Percentiles rank a stretch among this genome's conserved stretches.
These are phyloP conservation scores for Neurospora sp. DNA, from an alignment of 495 filamentous ascomycete genomes.

Conservation along the genomic window DNA sequence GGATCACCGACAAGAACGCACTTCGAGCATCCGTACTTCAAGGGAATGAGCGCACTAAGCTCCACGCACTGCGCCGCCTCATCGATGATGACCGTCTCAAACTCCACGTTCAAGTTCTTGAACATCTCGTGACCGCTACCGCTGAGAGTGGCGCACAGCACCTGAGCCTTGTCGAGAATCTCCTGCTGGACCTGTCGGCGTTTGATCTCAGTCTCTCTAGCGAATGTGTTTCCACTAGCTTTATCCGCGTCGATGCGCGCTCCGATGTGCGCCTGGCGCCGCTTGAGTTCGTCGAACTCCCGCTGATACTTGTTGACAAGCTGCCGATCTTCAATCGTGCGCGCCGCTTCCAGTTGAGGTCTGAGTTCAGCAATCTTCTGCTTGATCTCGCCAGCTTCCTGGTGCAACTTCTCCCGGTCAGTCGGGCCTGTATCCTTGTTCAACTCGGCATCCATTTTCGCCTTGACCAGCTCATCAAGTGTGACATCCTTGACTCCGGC, in stretches of 20 bases:
- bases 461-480: conserved; percentile 80
- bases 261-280: conserved; percentile 60
- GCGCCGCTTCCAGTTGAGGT: conserved; percentile 58
- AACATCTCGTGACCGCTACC: conserved; percentile 98
- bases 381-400: conserved; percentile 71
- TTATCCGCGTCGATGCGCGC: conserved; percentile 74
- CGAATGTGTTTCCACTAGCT: conserved; percentile 65
- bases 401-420: conserved; percentile 67
- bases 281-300: conserved; percentile 69
- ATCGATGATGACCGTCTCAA: conserved; percentile 96
- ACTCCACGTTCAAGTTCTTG: conserved; percentile 85
- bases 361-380: conserved; percentile 56
- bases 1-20: conserved; percentile 97
- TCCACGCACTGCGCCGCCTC: conserved; percentile 98
- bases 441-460: conserved; percentile 46
- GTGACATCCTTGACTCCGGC: conserved; percentile 83
- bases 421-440: conserved; percentile 42
- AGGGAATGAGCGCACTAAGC: conserved; percentile 87
- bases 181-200: conserved; percentile 79
- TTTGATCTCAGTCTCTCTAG: conserved; percentile 74
- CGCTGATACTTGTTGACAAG: conserved; percentile 52
- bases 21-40: conserved; percentile 95
- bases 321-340: conserved; percentile 49
- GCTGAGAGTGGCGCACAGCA: conserved; percentile 91
- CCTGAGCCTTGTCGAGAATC: conserved; percentile 79